Percentiles rank a stretch among this genome's conserved stretches.
These are phyloP conservation scores for Hypoxylon lienhwacheense DNA, from an alignment of 495 filamentous ascomycete species.

Conservation along the genomic window DNA sequence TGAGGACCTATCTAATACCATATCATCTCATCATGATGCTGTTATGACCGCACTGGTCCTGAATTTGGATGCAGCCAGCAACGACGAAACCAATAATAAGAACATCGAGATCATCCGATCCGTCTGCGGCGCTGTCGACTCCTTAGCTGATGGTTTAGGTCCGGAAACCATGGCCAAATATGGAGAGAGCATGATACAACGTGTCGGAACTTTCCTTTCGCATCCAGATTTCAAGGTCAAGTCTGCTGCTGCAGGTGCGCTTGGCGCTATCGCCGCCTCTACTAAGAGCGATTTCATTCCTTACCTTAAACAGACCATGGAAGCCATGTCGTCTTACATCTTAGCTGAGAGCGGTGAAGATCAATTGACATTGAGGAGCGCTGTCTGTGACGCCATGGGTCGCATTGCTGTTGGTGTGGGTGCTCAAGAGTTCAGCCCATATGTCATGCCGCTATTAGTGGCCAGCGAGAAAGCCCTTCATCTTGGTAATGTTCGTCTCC, in stretches of 20 bases:
- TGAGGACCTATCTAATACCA: slow-evolving; percentile 88
- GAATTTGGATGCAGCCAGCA: slow-evolving; percentile 80
- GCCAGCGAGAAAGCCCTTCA: slow-evolving; percentile 90
- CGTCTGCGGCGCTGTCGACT: slow-evolving; percentile 87
- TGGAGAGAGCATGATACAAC: slow-evolving; percentile 76
- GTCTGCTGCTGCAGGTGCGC: slow-evolving; percentile 80
- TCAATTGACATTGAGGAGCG: slow-evolving; percentile 85
- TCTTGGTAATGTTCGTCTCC: slow-evolving; percentile 83
- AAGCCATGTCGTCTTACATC: slow-evolving; percentile 78
- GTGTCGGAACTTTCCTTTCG: slow-evolving; percentile 76
- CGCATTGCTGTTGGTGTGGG: slow-evolving; percentile 90
- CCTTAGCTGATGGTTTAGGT: slow-evolving; percentile 87
- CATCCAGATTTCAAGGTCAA: slow-evolving; percentile 89
- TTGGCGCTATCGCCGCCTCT: slow-evolving; percentile 85
- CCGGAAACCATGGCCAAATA: slow-evolving; percentile 78
- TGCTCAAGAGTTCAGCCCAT: slow-evolving; percentile 81
- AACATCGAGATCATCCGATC: slow-evolving; percentile 84
- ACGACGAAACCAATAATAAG: slow-evolving; percentile 56
- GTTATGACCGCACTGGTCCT: slow-evolving; percentile 82
- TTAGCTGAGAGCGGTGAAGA: slow-evolving; percentile 85
- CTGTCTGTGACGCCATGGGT: slow-evolving; percentile 87
- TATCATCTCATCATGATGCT: slow-evolving; percentile 76
- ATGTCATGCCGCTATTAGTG: slow-evolving; percentile 83
- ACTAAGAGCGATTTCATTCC: slow-evolving; percentile 81
- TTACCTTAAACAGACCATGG: slow-evolving; percentile 88